Evolutionary conservation across 73 alveolate genomes (phyloP).

Genomic region (Tetrahymena elliotti): DNA sequence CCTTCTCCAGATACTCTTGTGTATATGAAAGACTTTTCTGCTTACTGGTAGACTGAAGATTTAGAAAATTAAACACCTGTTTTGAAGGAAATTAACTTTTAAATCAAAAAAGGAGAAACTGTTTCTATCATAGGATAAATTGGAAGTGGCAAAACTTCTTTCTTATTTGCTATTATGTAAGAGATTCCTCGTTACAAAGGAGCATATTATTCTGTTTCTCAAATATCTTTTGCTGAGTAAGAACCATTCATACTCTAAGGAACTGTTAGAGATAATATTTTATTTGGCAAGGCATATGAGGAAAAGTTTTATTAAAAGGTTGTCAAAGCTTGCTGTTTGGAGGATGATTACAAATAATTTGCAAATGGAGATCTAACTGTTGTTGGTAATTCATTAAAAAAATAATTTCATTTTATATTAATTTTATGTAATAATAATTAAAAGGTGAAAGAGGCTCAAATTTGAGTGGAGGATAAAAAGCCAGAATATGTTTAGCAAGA

Average conservation of each 20-base stretch:
- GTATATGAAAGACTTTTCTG: not conserved
- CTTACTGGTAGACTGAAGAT: not conserved
- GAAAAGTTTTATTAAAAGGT: slow-evolving; percentile 54
- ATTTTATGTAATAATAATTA: not conserved
- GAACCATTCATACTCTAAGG: slow-evolving; percentile 60
- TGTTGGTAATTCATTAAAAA: slow-evolving; percentile 44
- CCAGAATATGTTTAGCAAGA: slow-evolving; percentile 78
- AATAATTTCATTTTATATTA: not conserved
- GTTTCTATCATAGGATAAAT: slow-evolving; percentile 73
- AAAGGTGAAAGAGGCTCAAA: slow-evolving; percentile 78
- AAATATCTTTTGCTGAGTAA: slow-evolving; percentile 58
- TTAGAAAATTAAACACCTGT: slow-evolving; percentile 21
- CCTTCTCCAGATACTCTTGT: not conserved
- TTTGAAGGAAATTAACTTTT: slow-evolving; percentile 48
- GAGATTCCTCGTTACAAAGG: slow-evolving; percentile 1
- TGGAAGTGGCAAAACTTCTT: slow-evolving; percentile 77
- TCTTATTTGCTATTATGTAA: slow-evolving; percentile 51
- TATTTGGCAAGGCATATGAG: slow-evolving; percentile 55
- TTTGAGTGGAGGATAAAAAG: slow-evolving; percentile 83
- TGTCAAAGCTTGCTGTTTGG: slow-evolving; percentile 51
- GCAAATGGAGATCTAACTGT: slow-evolving; percentile 61
- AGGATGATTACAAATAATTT: slow-evolving; percentile 49
- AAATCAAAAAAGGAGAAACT: slow-evolving; percentile 58
- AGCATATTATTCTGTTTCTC: not conserved
- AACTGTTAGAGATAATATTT: slow-evolving; percentile 66